Evolutionary conservation across 306 rosid species (phyloP), one percentile per base, ranked within the genome.

Genomic region (Heteromeles arbutifolia): DNA sequence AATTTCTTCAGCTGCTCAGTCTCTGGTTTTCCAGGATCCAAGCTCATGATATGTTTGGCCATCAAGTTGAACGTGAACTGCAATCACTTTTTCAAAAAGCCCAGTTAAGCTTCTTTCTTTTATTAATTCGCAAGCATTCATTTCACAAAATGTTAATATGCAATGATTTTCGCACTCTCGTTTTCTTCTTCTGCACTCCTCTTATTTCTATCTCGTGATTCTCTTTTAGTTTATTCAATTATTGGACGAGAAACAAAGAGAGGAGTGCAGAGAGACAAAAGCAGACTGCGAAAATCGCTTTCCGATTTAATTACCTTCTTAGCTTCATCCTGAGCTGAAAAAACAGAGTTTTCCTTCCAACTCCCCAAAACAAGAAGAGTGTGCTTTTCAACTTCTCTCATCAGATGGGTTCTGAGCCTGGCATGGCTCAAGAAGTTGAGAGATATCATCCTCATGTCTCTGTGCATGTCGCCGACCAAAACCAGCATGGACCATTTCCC

Each of bases 401-500:
- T 68, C 3, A 96, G 80, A 70, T 85, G 86, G 44, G 91, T 88
- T 70, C 88, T 88, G 37, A 96, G 96, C 52, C 97, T 85, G 69
- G 93, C 88, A 69, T 88, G 93, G 83, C 98, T 90, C 44, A 96
- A 82, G 76, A 92, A 96, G 65, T 96, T 96, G 68, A 96, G 91
- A 0, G 99, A 88, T 25, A 96, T 92, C 43, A 67, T 80, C 74
- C 99, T 82, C 99, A 96, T 92, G 68, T 90, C 93, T 79, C 92
- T 88, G 25, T 96, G 99, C 99, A 96, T 96, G 92, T 96, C 99
- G 17, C 99, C 99, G 14, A 92, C 99, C 3, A 92, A 58, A n/a
- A 96, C 99, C 84, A 96, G 66, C 99, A 96, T 96, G 39, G 99
- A 96, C 99, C 99, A 96, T 85, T 96, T 96, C 11, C 99, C 99